Conservation (phyloP, 257 asterid species). For the Parsonsia alboflavescens region DNA sequence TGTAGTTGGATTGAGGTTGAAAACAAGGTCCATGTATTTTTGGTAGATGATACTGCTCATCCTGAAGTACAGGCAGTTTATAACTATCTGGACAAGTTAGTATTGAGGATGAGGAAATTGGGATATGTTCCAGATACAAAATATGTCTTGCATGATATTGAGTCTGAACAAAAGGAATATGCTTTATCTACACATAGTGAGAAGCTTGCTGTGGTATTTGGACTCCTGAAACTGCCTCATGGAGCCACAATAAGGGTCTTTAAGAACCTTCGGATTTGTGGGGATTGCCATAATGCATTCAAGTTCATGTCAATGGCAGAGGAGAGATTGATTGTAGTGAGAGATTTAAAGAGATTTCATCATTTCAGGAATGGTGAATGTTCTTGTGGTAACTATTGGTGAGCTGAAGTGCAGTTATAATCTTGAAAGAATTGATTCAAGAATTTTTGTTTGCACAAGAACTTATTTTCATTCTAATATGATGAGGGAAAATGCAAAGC, state of each 20-base stretch:
- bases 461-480: neutral
- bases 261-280: slow-evolving; percentile 69
- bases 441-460: neutral
- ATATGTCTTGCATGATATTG: slow-evolving; percentile 61
- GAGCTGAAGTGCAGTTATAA: slow-evolving; percentile 21
- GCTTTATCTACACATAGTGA: slow-evolving; percentile 71
- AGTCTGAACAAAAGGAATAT: slow-evolving; percentile 62
- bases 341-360: slow-evolving; percentile 76
- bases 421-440: neutral
- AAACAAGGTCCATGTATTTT: slow-evolving; percentile 56
- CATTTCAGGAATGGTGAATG: slow-evolving; percentile 66
- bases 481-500: neutral
- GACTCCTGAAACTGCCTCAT: slow-evolving; percentile 54
- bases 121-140: slow-evolving; percentile 71
- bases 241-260: slow-evolving; percentile 58
- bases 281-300: slow-evolving; percentile 66
- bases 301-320: slow-evolving; percentile 60
- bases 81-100: slow-evolving; percentile 43
- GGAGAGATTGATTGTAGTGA: slow-evolving; percentile 58
- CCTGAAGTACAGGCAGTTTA: slow-evolving; percentile 55
- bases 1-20: slow-evolving; percentile 77
- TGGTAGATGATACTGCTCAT: slow-evolving; percentile 63
- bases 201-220: slow-evolving; percentile 72
- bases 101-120: slow-evolving; percentile 46
- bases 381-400: slow-evolving; percentile 71